Evolutionary conservation across 2,329 filamentous ascomycete genomes (phyloP).

Genomic region (Helotiales sp.): DNA sequence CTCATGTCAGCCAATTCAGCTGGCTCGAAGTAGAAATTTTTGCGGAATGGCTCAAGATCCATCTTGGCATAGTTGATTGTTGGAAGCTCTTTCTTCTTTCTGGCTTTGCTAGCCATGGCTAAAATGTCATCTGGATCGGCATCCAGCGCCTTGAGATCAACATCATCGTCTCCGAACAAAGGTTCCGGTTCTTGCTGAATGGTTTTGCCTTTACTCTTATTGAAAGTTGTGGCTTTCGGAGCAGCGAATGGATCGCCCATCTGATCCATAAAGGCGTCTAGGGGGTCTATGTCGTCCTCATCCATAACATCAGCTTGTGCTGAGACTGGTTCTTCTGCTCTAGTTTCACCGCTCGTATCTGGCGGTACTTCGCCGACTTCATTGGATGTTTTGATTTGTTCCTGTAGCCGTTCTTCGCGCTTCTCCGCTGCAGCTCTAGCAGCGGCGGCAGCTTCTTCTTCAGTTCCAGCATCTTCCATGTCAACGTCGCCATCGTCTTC

Average conservation of each 20-base stretch:
- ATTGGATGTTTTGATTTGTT: conserved; percentile 44
- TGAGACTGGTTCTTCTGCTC: conserved; percentile 36
- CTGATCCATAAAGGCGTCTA: conserved; percentile 92
- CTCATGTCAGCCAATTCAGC: conserved; percentile 79
- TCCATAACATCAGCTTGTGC: conserved; percentile 37
- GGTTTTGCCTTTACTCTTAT: conserved; percentile 40
- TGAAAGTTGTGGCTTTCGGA: conserved; percentile 37
- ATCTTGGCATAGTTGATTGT: conserved; percentile 83
- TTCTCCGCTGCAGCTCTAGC: conserved; percentile 83
- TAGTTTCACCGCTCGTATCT: conserved; percentile 37
- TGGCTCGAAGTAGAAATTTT: conserved; percentile 94
- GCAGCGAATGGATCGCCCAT: conserved; percentile 50
- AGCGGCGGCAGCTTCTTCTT: conserved; percentile 85
- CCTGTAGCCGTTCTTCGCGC: conserved; percentile 66
- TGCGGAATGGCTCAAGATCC: conserved; percentile 81
- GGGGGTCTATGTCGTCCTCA: conserved; percentile 78
- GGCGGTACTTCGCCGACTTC: conserved; percentile 44
- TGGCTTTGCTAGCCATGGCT: conserved; percentile 56
- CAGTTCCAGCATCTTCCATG: conserved; percentile 75
- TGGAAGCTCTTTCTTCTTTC: conserved; percentile 96
- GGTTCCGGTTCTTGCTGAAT: conserved; percentile 72
- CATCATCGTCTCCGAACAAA: conserved; percentile 86
- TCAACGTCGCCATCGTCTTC: conserved; percentile 70
- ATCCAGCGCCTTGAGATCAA: conserved; percentile 61
- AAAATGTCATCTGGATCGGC: conserved; percentile 64